Percentiles rank a stretch among this genome's conserved stretches.
Evolutionary conservation across 768 basidiomycete genomes (phyloP).

Genomic region (Cystofilobasidium ferigula): DNA sequence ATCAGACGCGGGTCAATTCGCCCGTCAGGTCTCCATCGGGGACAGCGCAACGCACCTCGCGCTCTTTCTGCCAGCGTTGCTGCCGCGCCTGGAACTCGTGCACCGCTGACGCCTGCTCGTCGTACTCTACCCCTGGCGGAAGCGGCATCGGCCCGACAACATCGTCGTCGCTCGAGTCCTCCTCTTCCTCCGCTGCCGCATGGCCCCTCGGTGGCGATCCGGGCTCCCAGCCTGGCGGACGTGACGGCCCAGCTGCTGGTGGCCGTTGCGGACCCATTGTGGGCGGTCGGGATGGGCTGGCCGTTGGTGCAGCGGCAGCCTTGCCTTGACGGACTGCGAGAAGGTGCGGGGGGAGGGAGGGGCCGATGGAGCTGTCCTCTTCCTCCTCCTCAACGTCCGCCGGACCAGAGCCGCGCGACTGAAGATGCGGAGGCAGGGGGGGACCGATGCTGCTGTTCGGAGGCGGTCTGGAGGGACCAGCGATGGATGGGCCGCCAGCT

Average conservation of each 20-base stretch:
- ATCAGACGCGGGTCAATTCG: background rate
- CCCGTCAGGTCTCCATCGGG: background rate
- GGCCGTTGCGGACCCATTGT: conserved; percentile 32
- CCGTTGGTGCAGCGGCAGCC: background rate
- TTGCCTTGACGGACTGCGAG: conserved; percentile 38
- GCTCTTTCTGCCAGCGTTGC: conserved; percentile 57
- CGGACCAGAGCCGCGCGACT: conserved; percentile 14
- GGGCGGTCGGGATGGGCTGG: conserved; percentile 28
- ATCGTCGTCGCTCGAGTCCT: conserved; percentile 64
- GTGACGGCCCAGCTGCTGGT: conserved; percentile 19
- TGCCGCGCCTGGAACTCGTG: conserved; percentile 76
- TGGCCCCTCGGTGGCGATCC: conserved; percentile 17
- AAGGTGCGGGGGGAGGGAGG: conserved; percentile 64
- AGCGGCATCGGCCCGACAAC: conserved; percentile 68
- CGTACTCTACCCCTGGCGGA: conserved; percentile 38
- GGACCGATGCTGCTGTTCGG: conserved; percentile 34
- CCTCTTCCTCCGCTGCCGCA: conserved; percentile 39
- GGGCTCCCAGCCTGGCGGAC: conserved; percentile 24
- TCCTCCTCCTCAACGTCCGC: conserved; percentile 40
- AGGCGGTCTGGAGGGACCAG: background rate
- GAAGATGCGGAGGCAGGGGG: conserved; percentile 37
- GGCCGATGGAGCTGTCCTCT: conserved; percentile 60
- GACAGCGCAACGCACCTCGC: conserved; percentile 43
- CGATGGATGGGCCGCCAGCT: background rate
- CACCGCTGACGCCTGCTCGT: conserved; percentile 45